Evolutionary conservation across 106 monocot species (phyloP).

Genomic region (Acanthochlamys bracteata): DNA sequence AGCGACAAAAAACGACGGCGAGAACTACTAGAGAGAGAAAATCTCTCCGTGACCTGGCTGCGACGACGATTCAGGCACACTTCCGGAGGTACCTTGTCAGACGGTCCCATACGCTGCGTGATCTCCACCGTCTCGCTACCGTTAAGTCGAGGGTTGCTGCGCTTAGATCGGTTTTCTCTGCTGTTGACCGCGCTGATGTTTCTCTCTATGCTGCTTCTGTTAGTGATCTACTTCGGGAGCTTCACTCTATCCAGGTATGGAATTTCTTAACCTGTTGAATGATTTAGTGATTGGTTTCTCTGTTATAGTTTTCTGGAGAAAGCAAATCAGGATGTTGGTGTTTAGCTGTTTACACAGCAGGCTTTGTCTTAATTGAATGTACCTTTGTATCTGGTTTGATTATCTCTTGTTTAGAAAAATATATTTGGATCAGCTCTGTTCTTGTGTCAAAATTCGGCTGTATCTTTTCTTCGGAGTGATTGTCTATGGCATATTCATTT

Average conservation of each 20-base stretch:
- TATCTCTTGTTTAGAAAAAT: too few species aligned
- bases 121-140: constrained; percentile 58
- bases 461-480: too few species aligned
- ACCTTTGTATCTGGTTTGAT: too few species aligned
- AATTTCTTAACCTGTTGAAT: background rate
- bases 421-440: too few species aligned
- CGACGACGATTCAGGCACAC: constrained; percentile 53
- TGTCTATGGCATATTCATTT: too few species aligned
- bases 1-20: background rate
- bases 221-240: constrained; percentile 49
- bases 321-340: too few species aligned
- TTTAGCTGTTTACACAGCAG: too few species aligned
- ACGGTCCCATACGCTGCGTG: constrained; percentile 59
- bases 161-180: constrained; percentile 32
- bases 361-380: too few species aligned
- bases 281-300: background rate
- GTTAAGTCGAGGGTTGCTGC: constrained; percentile 48
- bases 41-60: constrained; percentile 55
- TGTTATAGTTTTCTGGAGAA: too few species aligned
- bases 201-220: constrained; percentile 25
- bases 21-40: background rate
- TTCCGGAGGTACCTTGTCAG: constrained; percentile 67
- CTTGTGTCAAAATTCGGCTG: too few species aligned
- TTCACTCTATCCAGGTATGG: constrained; percentile 67
- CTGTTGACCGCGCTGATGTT: constrained; percentile 3